Percentiles rank a stretch among this genome's conserved stretches.
These are phyloP conservation scores for Ceratocystis smalleyi DNA, from an alignment of 2,329 filamentous ascomycete species.

Conservation along the genomic window DNA sequence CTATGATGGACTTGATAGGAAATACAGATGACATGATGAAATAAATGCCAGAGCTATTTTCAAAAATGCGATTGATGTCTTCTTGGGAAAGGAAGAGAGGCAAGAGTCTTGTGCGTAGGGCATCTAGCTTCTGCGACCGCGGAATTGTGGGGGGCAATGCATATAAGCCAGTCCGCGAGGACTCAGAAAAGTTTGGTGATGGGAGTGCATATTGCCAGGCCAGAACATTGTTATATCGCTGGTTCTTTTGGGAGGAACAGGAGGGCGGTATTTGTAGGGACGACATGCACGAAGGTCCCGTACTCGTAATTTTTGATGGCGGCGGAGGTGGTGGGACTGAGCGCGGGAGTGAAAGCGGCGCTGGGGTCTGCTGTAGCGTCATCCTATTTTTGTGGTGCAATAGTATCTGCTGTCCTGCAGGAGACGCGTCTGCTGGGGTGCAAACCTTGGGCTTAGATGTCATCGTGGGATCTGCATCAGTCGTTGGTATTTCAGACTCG, in stretches of 20 bases:
- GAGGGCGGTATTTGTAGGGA: not conserved
- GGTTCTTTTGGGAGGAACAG: not conserved
- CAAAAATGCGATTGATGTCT: slow-evolving; percentile 24
- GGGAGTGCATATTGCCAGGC: slow-evolving; percentile 12
- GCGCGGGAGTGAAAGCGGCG: not conserved
- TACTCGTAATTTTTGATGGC: not conserved
- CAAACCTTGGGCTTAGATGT: not conserved
- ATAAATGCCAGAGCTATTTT: slow-evolving; percentile 20
- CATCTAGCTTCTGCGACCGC: slow-evolving; percentile 15
- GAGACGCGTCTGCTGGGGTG: not conserved
- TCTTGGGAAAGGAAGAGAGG: slow-evolving; percentile 24
- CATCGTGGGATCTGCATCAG: too few relatives aligned
- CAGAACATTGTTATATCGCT: slow-evolving; percentile 5
- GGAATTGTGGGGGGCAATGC: slow-evolving; percentile 1
- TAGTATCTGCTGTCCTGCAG: not conserved
- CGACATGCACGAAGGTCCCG: not conserved
- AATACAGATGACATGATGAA: slow-evolving; percentile 24
- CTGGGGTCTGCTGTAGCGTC: not conserved
- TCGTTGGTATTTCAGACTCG: not conserved
- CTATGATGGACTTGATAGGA: slow-evolving; percentile 21
- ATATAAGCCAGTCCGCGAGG: slow-evolving; percentile 2
- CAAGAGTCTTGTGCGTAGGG: slow-evolving; percentile 17
- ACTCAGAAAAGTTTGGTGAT: slow-evolving; percentile 9
- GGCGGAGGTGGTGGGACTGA: not conserved
- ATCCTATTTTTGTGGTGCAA: not conserved